Percentiles rank a stretch among this genome's conserved stretches.
These are phyloP conservation scores for Spongispora temasekensis DNA, from an alignment of 1,284 basidiomycete genomes.

Conservation along the genomic window DNA sequence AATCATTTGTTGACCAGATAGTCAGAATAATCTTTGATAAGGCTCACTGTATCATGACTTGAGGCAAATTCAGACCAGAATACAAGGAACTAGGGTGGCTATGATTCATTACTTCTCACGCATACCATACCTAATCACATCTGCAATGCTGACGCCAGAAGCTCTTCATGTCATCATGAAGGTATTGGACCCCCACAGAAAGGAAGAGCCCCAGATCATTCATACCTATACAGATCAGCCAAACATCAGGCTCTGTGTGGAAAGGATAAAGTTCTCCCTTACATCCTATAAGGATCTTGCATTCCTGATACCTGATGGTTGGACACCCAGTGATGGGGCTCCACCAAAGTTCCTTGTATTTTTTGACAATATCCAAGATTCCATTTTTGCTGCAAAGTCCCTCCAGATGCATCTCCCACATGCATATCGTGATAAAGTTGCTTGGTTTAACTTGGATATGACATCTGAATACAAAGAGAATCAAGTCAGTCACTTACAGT, in stretches of 20 bases:
- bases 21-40: background rate
- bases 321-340: background rate
- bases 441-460: constrained; percentile 6
- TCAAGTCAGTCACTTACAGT: background rate
- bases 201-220: background rate
- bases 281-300: background rate
- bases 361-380: constrained; percentile 5
- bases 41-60: background rate
- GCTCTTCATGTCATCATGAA: background rate
- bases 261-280: background rate
- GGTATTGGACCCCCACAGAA: background rate
- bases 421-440: background rate
- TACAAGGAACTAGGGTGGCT: background rate
- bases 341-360: background rate
- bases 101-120: background rate
- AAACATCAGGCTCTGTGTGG: background rate
- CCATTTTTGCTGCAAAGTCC: background rate
- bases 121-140: background rate
- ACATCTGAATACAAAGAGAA: background rate
- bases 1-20: background rate
- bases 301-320: background rate
- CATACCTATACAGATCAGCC: background rate
- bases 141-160: background rate
- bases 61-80: background rate
- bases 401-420: background rate